Conservation (phyloP, 2,329 filamentous ascomycete species). For the Sordariomycetes sp. region DNA sequence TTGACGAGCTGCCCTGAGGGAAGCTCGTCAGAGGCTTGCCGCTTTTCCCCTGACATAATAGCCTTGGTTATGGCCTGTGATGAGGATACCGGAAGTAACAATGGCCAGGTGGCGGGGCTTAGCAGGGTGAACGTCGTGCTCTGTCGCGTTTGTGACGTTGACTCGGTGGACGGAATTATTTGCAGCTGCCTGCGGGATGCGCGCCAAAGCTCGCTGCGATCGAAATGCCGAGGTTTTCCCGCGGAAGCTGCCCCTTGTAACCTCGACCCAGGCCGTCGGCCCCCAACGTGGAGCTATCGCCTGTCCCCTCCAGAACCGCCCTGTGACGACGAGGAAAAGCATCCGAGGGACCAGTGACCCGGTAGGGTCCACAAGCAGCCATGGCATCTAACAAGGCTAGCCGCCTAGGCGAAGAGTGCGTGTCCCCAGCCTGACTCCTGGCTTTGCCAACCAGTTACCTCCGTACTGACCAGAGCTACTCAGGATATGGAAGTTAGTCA, state of each 20-base stretch:
- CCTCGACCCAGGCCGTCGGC: neutral
- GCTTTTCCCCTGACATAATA: conserved; percentile 83
- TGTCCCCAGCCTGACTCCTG: conserved; percentile 9
- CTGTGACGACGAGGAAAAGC: neutral
- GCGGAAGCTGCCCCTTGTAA: neutral
- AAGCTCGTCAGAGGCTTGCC: conserved; percentile 78
- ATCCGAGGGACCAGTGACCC: neutral
- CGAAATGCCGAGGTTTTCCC: neutral
- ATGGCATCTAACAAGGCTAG: conserved; percentile 53
- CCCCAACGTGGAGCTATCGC: neutral
- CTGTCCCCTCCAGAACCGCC: neutral
- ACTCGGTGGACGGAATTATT: neutral
- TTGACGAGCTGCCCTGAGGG: conserved; percentile 77
- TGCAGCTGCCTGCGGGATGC: neutral
- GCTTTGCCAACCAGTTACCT: neutral
- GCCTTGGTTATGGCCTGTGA: neutral
- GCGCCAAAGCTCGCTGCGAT: neutral
- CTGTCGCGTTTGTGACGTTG: neutral
- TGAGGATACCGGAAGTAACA: neutral
- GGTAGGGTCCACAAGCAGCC: neutral
- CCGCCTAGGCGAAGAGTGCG: conserved; percentile 52
- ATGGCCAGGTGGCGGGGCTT: neutral
- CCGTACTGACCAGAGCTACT: conserved; percentile 16
- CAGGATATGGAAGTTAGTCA: conserved; percentile 85
- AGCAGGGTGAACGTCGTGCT: neutral